Evolutionary conservation across 1,284 basidiomycete genomes (phyloP).

Genomic region (Ganoderma lingzhi): DNA sequence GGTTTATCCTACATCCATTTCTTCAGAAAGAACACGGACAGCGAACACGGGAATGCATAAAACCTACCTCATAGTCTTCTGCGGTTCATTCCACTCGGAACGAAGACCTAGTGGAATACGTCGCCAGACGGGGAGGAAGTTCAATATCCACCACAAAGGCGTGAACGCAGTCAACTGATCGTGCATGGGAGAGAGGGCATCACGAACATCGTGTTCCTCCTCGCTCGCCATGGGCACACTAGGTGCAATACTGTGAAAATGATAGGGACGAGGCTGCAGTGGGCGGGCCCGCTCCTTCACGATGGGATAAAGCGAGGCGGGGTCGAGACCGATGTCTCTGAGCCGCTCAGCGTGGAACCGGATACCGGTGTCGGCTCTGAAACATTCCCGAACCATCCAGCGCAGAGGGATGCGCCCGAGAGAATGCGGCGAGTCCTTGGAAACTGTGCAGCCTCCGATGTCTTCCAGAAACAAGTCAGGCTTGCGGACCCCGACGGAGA

Average conservation of each 20-base stretch:
- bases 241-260: not conserved
- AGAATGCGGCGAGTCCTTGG: slow-evolving; percentile 56
- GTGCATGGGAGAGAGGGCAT: slow-evolving; percentile 48
- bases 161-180: too few relatives aligned
- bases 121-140: too few relatives aligned
- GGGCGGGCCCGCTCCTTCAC: slow-evolving; percentile 9
- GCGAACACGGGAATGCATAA: too few relatives aligned
- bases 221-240: slow-evolving; percentile 49
- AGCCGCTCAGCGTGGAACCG: slow-evolving; percentile 52
- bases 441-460: slow-evolving; percentile 61
- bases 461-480: slow-evolving; percentile 42
- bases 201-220: slow-evolving; percentile 52
- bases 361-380: slow-evolving; percentile 48
- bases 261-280: not conserved
- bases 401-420: slow-evolving; percentile 67
- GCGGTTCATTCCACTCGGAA: too few relatives aligned
- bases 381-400: slow-evolving; percentile 73
- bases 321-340: slow-evolving; percentile 56
- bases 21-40: too few relatives aligned
- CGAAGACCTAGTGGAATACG: too few relatives aligned
- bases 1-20: too few relatives aligned
- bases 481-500: not conserved
- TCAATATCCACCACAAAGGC: too few relatives aligned
- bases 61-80: too few relatives aligned
- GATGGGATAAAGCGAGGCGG: slow-evolving; percentile 43